Evolutionary conservation across 1,284 basidiomycete species (phyloP), one percentile per base, ranked within the genome.

Genomic region (Mycena sp.): DNA sequence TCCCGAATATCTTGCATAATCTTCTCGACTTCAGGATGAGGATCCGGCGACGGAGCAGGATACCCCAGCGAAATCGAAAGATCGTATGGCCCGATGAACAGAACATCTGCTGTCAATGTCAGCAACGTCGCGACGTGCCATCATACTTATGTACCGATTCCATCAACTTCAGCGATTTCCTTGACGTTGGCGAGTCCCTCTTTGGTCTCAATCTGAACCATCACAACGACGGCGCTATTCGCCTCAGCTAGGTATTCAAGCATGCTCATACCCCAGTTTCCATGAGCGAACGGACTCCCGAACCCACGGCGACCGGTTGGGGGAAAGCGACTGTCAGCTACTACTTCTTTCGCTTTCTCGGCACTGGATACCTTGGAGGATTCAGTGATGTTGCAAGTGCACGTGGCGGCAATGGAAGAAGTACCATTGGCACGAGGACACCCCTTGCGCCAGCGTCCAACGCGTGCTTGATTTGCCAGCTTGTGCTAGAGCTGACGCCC

Each of bases 61-160:
- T 83, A 86, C 30, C 87, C 87, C 26, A 88, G 77, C 1, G 83
- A 80, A 46, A 87, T 80, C 4, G 88, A 88, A 44, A 90, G 80
- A 70, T 90, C 89, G 67, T 85, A 90, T 4, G 89, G 88, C 11
- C 90, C 89, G 59, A 92, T 86, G 77, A 91, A 90, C 12, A 80
- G 65, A 10, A 74, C 76, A 65, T 80, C 78, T 76, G 28, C 17
- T 30, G 46, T 52, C 5, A 12, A n/a, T 21, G 21, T 59, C 17
- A 28, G 35, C 29, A 19, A 10, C 41, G 30, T 16, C 7, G 14
- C 19, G 30, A 44, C 29, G 29, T 6, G 16, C 51, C 38, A 26
- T 11, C 19, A 19, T 3, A 21, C 41, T 11, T 9, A 71, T 80
- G 69, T 58, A 88, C 88, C 87, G 23, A 91, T 78, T 0, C 90